These are phyloP conservation scores for Sporopachydermia quercuum DNA, from an alignment of 805 yeast species.

Conservation along the genomic window DNA sequence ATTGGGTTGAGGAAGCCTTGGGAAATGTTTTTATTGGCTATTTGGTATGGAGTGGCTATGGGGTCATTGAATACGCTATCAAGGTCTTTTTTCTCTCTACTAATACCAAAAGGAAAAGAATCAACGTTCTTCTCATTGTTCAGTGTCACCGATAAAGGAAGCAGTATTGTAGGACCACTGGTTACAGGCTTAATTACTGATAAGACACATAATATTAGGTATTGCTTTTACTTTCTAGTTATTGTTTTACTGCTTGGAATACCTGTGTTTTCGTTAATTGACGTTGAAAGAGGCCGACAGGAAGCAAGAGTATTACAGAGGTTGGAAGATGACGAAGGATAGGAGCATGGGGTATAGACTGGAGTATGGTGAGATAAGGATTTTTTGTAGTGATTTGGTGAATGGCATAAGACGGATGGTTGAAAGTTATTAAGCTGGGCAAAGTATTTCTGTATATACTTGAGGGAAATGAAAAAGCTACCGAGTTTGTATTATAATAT, in stretches of 20 bases:
- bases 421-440: too few species aligned
- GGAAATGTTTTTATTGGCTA: conserved; percentile 56
- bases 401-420: too few species aligned
- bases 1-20: conserved; percentile 47
- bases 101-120: conserved; percentile 65
- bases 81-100: conserved; percentile 48
- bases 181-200: conserved; percentile 62
- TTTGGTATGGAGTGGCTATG: conserved; percentile 62
- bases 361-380: neutral
- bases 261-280: conserved; percentile 38
- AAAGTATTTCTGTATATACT: too few species aligned
- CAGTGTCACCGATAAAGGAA: conserved; percentile 70
- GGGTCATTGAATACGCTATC: conserved; percentile 64
- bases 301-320: conserved; percentile 34
- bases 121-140: conserved; percentile 62
- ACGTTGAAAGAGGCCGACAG: conserved; percentile 44
- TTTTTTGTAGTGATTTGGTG: too few species aligned
- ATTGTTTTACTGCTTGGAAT: conserved; percentile 36
- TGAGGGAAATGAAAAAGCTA: too few species aligned
- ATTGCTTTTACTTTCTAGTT: conserved; percentile 52
- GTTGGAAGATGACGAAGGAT: conserved; percentile 4
- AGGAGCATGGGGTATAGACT: neutral
- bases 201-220: conserved; percentile 56
- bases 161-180: conserved; percentile 60
- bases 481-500: too few species aligned